These are phyloP conservation scores for Linnemannia exigua DNA, from an alignment of 192 early-diverging fungal species.

Conservation along the genomic window DNA sequence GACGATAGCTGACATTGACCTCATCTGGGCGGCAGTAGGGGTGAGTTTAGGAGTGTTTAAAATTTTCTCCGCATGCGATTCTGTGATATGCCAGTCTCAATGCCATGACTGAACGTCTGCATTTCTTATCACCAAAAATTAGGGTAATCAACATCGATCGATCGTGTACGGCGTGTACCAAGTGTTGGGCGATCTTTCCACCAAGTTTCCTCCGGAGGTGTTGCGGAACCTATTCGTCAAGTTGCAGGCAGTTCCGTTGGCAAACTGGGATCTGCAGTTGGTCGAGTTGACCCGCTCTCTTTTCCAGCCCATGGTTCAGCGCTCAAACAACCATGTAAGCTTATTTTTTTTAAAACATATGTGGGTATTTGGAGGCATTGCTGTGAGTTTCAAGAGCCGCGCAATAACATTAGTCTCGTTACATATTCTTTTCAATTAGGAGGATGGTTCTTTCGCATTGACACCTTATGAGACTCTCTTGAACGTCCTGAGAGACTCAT, in stretches of 20 bases:
- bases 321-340: conserved; percentile 41
- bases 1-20: conserved; percentile 53
- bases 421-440: conserved; percentile 19
- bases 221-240: conserved; percentile 56
- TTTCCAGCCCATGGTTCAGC: conserved; percentile 51
- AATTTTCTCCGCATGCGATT: not conserved
- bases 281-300: conserved; percentile 40
- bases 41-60: conserved; percentile 19
- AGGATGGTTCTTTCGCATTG: conserved; percentile 47
- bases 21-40: conserved; percentile 60
- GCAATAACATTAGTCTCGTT: not conserved
- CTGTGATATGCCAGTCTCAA: not conserved
- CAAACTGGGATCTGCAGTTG: conserved; percentile 48
- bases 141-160: conserved; percentile 64
- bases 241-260: conserved; percentile 52
- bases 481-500: conserved; percentile 59
- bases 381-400: not conserved
- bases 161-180: conserved; percentile 64
- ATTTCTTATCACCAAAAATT: not conserved
- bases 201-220: conserved; percentile 48
- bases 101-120: not conserved
- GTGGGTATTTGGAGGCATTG: not conserved
- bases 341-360: not conserved
- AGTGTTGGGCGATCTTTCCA: conserved; percentile 58
- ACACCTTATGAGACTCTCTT: conserved; percentile 58